Base-by-base conservation (phyloP, 306 rosid species). In the Trifolium pratense region DNA sequence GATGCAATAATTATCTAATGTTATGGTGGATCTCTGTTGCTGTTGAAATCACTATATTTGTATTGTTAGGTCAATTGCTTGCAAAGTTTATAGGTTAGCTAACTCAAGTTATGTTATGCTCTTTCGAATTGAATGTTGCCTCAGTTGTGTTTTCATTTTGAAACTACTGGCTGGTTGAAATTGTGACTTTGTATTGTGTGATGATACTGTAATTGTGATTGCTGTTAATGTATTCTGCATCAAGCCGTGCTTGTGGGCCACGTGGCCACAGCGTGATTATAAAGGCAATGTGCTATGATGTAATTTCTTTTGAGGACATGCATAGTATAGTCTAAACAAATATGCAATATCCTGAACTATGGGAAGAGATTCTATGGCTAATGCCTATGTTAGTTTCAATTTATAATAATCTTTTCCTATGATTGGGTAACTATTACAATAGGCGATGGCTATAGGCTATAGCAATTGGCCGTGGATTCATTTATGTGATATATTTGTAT, bases 21-120 rank as follows among this genome's bases (percentile, higher is more conserved):
- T 26, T 60, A 60, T 60, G 43, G 23, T 60, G 4, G 20, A 60
- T 31, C 23, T 15, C 1, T 9, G 4, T 60, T 3, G 31, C 9
- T 52, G 45, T 21, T 82, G 17, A 40, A 25, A 14, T 57, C 39
- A 25, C 12, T 37, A 56, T 2, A 48, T 40, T 60, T 68, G 40
- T 70, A 31, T 26, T 78, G 72, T 49, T 58, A 25, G 71, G n/a
- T 56, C 5, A 25, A 53, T 74, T 77, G 49, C 51, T 62, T 78
- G 39, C 8, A 14, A 31, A 32, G 49, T 23, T 51, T 6, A 40
- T 17, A 14, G 23, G 5, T 34, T 34, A 12, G 51, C 16, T 34
- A 40, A 51, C 23, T 25, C 31, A 25, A 26, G 16, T 51, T 16
- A 10, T 16, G 5, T 51, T 18, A 18, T 64, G 51, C 17, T 16